Evolutionary conservation across 441 rosid species (phyloP).

Genomic region (Pelargonium citronellum): DNA sequence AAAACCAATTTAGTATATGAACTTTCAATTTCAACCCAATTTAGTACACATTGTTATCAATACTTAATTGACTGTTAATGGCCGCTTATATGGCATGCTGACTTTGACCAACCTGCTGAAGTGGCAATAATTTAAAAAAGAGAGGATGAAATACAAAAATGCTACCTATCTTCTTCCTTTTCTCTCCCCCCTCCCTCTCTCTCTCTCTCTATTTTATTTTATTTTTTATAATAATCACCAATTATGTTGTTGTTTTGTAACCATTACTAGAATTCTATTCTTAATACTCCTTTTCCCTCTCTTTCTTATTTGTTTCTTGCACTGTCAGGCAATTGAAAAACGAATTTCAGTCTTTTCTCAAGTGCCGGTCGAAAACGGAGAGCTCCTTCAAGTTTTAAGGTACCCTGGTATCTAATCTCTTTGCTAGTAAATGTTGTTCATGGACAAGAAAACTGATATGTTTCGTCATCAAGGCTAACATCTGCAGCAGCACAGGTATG

Average conservation of each 20-base stretch:
- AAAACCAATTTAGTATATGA: no score
- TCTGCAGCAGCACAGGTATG: constrained; percentile 87
- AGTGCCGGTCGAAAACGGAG: constrained; percentile 85
- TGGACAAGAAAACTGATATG: constrained; percentile 29
- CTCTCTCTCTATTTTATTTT: no score
- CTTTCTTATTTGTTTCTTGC: constrained; percentile 13
- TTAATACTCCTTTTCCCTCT: not conserved
- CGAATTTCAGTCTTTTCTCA: constrained; percentile 90
- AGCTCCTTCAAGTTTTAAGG: constrained; percentile 91
- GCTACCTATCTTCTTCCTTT: no score
- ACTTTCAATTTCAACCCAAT: no score
- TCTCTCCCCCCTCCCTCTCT: no score
- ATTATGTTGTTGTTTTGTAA: no score
- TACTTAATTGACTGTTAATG: no score
- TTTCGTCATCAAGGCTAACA: constrained; percentile 48
- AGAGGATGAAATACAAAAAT: no score
- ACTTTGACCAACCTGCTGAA: no score
- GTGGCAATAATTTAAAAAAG: no score
- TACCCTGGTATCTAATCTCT: constrained; percentile 29
- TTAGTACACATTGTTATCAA: no score
- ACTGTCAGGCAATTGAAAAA: constrained; percentile 73
- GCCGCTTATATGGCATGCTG: no score
- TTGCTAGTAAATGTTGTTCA: constrained; percentile 20
- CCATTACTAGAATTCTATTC: not conserved
- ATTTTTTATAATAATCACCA: not conserved